Evolutionary conservation across 495 filamentous ascomycete species (phyloP).

Genomic region (Sphaerosporella brunnea): DNA sequence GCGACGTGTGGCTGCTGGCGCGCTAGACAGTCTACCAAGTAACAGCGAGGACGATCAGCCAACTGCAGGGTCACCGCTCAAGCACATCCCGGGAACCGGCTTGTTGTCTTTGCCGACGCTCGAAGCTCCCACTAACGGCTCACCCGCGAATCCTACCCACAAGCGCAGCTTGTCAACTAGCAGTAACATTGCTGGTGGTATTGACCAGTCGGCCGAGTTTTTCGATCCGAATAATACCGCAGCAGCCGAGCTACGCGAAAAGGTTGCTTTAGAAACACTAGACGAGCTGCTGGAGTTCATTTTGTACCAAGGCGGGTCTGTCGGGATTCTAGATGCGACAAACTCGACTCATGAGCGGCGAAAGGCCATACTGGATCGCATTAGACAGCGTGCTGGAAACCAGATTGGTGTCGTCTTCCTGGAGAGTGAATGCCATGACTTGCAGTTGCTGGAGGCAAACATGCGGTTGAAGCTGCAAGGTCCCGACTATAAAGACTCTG

Average conservation of each 20-base stretch:
- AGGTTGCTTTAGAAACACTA: conserved; percentile 77
- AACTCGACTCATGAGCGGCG: conserved; percentile 83
- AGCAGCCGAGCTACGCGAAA: conserved; percentile 69
- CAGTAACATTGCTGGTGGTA: conserved; percentile 31
- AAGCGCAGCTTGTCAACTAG: conserved; percentile 15
- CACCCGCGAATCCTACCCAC: conserved; percentile 2
- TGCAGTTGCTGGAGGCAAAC: conserved; percentile 73
- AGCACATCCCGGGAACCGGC: neutral
- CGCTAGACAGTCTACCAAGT: conserved; percentile 4
- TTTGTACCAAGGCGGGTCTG: conserved; percentile 59
- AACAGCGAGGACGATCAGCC: neutral
- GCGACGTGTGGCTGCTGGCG: conserved; percentile 58
- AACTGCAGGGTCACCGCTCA: neutral
- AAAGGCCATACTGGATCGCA: conserved; percentile 62
- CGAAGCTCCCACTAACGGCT: neutral
- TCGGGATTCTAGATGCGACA: conserved; percentile 83
- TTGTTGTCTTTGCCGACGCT: neutral
- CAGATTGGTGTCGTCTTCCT: conserved; percentile 81
- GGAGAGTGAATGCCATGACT: conserved; percentile 79
- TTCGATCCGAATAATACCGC: conserved; percentile 80
- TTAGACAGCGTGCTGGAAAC: conserved; percentile 66
- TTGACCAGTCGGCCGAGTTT: conserved; percentile 82
- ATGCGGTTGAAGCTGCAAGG: conserved; percentile 90
- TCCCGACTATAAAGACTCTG: conserved; percentile 86
- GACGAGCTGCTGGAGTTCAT: conserved; percentile 85